Conservation (phyloP, 257 asterid genomes). For the Solanum piurae region DNA sequence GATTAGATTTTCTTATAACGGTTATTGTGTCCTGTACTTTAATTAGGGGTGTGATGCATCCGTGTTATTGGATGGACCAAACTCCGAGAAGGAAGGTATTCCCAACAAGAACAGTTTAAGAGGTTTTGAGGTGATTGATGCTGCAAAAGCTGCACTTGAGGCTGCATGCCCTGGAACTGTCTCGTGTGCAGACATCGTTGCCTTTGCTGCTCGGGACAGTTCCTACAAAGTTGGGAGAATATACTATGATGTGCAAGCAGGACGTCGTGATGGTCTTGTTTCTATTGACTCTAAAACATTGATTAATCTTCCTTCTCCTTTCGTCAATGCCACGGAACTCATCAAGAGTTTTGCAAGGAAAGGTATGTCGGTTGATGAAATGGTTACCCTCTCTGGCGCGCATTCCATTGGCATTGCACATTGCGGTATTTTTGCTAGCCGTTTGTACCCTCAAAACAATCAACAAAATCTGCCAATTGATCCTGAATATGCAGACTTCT, state of each 20-base stretch:
- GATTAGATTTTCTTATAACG: background rate
- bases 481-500: background rate
- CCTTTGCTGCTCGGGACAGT: background rate
- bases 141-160: background rate
- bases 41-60: background rate
- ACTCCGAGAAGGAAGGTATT: background rate
- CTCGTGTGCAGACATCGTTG: background rate
- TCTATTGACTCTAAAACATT: background rate
- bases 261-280: conserved; percentile 7
- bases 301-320: background rate
- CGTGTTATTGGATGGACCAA: background rate
- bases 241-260: background rate
- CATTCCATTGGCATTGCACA: conserved; percentile 4
- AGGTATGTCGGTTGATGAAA: conserved; percentile 1
- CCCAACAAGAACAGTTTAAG: background rate
- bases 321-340: background rate
- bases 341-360: background rate
- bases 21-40: background rate
- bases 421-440: background rate
- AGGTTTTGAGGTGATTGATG: background rate
- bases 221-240: background rate
- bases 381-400: conserved; percentile 11
- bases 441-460: background rate
- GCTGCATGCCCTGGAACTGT: background rate
- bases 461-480: conserved; percentile 5